These are phyloP conservation scores for Polyporus tsugae DNA, from an alignment of 1,284 basidiomycete species.

Conservation along the genomic window DNA sequence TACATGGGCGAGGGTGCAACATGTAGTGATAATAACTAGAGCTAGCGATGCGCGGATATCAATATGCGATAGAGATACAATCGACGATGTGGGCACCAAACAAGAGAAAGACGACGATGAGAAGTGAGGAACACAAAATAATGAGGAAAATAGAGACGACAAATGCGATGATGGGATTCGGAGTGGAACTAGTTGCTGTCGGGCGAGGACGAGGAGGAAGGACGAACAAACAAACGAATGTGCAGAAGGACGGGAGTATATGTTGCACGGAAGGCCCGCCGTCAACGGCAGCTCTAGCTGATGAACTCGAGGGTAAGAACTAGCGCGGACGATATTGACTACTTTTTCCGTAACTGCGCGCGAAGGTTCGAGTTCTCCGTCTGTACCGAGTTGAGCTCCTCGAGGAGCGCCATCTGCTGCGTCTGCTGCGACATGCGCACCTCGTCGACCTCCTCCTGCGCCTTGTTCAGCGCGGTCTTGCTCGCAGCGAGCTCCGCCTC, in stretches of 20 bases:
- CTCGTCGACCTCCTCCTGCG: conserved; percentile 49
- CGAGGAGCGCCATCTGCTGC: conserved; percentile 75
- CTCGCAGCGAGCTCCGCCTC: conserved; percentile 60
- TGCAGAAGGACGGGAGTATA: background rate
- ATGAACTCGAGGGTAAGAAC: background rate
- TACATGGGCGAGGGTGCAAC: conserved; percentile 35
- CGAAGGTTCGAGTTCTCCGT: conserved; percentile 76
- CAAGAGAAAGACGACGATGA: conserved; percentile 15
- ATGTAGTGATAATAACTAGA: conserved; percentile 33
- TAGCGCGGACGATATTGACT: conserved; percentile 3
- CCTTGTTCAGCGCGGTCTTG: conserved; percentile 50
- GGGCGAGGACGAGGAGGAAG: conserved; percentile 1
- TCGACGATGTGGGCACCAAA: conserved; percentile 31
- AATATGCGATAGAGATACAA: conserved; percentile 37
- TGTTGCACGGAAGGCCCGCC: conserved; percentile 3
- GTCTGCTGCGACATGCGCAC: conserved; percentile 71
- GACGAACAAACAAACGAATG: background rate
- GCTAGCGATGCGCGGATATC: conserved; percentile 32
- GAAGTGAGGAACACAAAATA: conserved; percentile 7
- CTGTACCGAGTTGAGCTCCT: conserved; percentile 82
- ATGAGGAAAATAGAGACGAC: conserved; percentile 6
- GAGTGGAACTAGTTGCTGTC: background rate
- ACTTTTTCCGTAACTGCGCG: conserved; percentile 63
- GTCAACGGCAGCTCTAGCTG: conserved; percentile 18
- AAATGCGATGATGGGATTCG: background rate